Percentiles rank a stretch among this genome's conserved stretches.
Evolutionary conservation across 495 filamentous ascomycete genomes (phyloP).

Genomic region (Penicillium antarcticum): DNA sequence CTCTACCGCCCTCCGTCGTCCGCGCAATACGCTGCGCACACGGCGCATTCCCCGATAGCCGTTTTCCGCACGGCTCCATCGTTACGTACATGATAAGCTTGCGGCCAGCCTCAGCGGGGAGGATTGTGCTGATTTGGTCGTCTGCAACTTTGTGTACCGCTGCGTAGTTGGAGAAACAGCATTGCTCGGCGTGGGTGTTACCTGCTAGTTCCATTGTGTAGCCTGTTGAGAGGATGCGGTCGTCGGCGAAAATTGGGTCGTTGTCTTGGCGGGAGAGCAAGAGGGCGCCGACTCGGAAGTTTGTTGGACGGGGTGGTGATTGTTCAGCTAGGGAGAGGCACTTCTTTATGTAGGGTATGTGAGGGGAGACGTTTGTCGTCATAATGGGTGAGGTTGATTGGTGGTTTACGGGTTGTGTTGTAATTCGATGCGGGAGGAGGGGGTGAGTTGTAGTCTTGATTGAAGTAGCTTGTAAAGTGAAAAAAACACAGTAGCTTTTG

Average conservation of each 20-base stretch:
- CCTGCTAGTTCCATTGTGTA: constrained; percentile 88
- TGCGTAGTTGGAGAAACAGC: constrained; percentile 77
- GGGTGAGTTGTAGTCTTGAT: background rate
- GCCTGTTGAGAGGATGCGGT: constrained; percentile 70
- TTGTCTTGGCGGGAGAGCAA: constrained; percentile 55
- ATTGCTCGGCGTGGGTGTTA: constrained; percentile 96
- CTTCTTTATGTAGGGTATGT: constrained; percentile 64
- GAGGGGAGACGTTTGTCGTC: constrained; percentile 35
- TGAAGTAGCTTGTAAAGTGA: background rate
- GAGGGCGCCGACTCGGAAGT: constrained; percentile 89
- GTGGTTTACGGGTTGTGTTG: background rate
- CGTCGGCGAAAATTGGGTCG: constrained; percentile 38
- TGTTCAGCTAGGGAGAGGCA: constrained; percentile 71
- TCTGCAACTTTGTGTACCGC: constrained; percentile 47
- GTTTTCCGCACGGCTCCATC: constrained; percentile 84
- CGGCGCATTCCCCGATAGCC: constrained; percentile 75
- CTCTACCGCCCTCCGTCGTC: constrained; percentile 40
- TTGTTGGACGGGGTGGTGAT: constrained; percentile 81
- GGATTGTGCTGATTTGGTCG: constrained; percentile 50
- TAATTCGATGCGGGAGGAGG: background rate
- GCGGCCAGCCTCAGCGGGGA: constrained; percentile 42
- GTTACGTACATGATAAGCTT: constrained; percentile 79
- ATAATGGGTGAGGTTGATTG: constrained; percentile 9
- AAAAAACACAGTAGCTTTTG: background rate
- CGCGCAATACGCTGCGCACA: constrained; percentile 79